A percentile compares a stretch with the other conserved stretches of the same genome.
phyloP scores from a whole-genome alignment of 805 yeast genomes.

The Martiniozyma abietophila region DNA sequence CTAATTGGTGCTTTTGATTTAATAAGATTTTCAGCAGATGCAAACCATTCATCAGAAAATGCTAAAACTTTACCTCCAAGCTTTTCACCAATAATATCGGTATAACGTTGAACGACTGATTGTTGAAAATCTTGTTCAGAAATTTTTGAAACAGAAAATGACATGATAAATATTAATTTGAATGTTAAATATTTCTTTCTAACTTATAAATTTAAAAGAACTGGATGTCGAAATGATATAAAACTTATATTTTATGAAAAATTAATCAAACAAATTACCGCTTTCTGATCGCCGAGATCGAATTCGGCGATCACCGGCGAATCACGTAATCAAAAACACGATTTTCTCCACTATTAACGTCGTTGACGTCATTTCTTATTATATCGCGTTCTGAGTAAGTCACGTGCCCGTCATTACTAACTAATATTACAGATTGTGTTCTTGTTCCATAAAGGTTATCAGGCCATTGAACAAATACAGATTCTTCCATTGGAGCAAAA shows the following conservation, averaged over 20 bases:
- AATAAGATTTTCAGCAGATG: conserved; percentile 80
- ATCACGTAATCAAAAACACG: background rate
- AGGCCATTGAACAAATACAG: conserved; percentile 9
- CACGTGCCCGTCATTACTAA: conserved; percentile 1
- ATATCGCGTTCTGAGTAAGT: background rate
- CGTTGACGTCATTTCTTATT: background rate
- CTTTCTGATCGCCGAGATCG: background rate
- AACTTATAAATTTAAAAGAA: background rate
- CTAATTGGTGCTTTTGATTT: conserved; percentile 74
- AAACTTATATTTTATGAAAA: no score
- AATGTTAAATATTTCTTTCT: background rate
- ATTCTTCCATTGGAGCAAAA: conserved; percentile 1
- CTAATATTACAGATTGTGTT: conserved; percentile 10
- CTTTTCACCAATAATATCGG: conserved; percentile 78
- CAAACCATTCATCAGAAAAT: conserved; percentile 90
- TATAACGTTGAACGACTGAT: conserved; percentile 41
- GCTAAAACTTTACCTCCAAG: conserved; percentile 68
- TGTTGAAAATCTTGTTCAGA: conserved; percentile 34
- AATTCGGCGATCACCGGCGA: conserved; percentile 2
- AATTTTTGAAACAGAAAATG: conserved; percentile 12
- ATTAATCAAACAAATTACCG: conserved; percentile 2
- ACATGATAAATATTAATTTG: conserved; percentile 3
- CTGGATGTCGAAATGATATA: background rate
- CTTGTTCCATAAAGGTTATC: conserved; percentile 12
- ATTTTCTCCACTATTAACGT: no score